Base-by-base conservation (phyloP, 805 yeast genomes). In the Zygosaccharomyces lentus region DNA sequence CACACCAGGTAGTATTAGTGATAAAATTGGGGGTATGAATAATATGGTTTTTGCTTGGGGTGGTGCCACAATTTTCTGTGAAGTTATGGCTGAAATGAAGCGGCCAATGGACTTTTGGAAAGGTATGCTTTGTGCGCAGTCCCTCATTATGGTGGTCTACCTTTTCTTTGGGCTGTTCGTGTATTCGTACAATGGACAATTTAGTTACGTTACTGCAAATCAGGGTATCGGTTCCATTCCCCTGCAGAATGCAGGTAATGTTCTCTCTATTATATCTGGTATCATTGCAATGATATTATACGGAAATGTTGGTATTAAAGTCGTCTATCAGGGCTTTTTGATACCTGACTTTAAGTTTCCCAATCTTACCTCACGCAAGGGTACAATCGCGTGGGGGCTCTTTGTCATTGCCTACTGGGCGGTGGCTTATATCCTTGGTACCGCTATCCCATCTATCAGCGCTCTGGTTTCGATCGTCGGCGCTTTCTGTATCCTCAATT, bases 31-130 rank as follows among this genome's bases (percentile, higher is more conserved):
- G 15, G 74, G 73, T 13, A 56, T 70, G 48, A 66, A 72, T 59
- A 73, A 73, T 55, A 66, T 74, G 50, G 74, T 75, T 15, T 74
- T 69, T 56, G 70, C 76, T 2, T 74, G 72, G 64, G 78, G 77
- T 32, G 79, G 78, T 50, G 74, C 78, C n/a, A 66, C 74, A 50
- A 69, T 73, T 41, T 74, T 73, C 59, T 67, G 72, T 13, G 76
- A 74, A 53, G 66, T 74, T 42, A 63, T 75, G 62, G 71, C 78
- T 9, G 78, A 74, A 56, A 69, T 74, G 75, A 64, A 59, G 46
- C 64, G 72, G 40, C 78, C 78, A 7, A 60, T 61, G 66, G 78
- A 74, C 46, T 74, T 74, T 60, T 66, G 74, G 70, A 71, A 73
- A 56, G 76, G 76, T 38, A 68, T 73, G 70, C 48, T 66, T 15